These are phyloP conservation scores for Stevia rebaudiana DNA, from an alignment of 140 eudicot genomes.

Conservation along the genomic window DNA sequence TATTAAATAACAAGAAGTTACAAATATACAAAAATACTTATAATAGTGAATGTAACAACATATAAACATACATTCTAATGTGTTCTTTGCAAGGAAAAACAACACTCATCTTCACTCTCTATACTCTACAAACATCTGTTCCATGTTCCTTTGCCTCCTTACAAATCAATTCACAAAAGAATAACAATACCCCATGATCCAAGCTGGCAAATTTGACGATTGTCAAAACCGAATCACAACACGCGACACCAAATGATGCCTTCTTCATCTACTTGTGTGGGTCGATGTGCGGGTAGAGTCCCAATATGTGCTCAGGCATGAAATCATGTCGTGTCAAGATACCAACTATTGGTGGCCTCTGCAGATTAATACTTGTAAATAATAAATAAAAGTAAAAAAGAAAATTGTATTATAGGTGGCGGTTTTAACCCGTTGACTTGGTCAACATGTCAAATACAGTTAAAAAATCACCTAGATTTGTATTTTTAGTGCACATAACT, in stretches of 20 bases:
- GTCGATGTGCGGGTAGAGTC: conserved; percentile 75
- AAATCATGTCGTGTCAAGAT: conserved; percentile 88
- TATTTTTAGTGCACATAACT: not conserved
- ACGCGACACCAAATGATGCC: not conserved
- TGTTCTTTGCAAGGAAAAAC: conserved; percentile 7
- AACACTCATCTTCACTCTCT: conserved; percentile 18
- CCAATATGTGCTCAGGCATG: conserved; percentile 87
- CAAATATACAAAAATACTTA: not conserved
- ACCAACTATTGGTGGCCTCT: conserved; percentile 96
- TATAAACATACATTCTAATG: conserved; percentile 16
- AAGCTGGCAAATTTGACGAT: not conserved
- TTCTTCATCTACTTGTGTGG: conserved; percentile 37
- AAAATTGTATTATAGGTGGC: not conserved
- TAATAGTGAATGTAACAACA: not conserved
- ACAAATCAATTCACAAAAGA: conserved; percentile 27
- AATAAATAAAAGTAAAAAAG: not conserved
- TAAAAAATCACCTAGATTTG: not conserved
- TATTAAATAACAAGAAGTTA: not conserved
- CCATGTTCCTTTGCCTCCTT: conserved; percentile 27
- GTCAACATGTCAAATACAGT: not conserved
- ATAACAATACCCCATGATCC: conserved; percentile 11
- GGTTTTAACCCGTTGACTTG: not conserved
- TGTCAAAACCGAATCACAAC: conserved; percentile 5
- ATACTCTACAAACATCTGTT: conserved; percentile 10
- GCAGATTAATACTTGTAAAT: conserved; percentile 27